Base-by-base conservation (phyloP, 2,329 filamentous ascomycete species). In the Pyrenochaeta sp. region DNA sequence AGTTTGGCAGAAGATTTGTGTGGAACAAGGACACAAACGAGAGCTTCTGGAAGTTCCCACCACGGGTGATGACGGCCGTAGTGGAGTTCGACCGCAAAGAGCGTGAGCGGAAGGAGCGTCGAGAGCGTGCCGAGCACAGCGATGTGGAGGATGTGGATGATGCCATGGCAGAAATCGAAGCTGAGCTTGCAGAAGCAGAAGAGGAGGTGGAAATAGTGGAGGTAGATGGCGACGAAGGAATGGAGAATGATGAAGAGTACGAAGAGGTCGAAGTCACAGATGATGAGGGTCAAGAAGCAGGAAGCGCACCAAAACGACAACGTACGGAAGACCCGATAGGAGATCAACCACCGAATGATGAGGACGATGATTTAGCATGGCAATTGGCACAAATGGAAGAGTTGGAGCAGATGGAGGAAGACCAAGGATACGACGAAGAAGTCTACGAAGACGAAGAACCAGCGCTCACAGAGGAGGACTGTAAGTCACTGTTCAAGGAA, bases 31-130 rank as follows among this genome's bases (percentile, higher is more conserved):
- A 85, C 48, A 97, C 94, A 61, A 90, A 94, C 32, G 84, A 92
- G 63, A 98, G 93, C 75, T 92, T 92, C 75, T 99, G 96, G 95
- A 92, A 92, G 68, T 95, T 97, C 66, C 95, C 95, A 0, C 86
- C 91, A 49, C 89, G 95, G 72, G 82, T 99, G 31, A 88, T 93
- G 83, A 87, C 89, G 55, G 92, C 87, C 0, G 85, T 88, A 1
- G 72, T 85, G 3, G 85, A 87, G 12, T 90, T 95, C 48, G 87
- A 89, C 67, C 78, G 78, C 20, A 79, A 91, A 49, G 92, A 97
- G 74, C 86, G 89, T 72, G 87, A 88, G 61, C 85, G 86, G 54
- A 88, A 77, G 79, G 86, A 77, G 76, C 83, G 67, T 11, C 65
- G 63, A 41, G 71, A 75, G 85, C 87, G 77, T 10, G 74, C 70